These are phyloP conservation scores for Neospora caninum DNA, from an alignment of 169 alveolate species.

Conservation along the genomic window DNA sequence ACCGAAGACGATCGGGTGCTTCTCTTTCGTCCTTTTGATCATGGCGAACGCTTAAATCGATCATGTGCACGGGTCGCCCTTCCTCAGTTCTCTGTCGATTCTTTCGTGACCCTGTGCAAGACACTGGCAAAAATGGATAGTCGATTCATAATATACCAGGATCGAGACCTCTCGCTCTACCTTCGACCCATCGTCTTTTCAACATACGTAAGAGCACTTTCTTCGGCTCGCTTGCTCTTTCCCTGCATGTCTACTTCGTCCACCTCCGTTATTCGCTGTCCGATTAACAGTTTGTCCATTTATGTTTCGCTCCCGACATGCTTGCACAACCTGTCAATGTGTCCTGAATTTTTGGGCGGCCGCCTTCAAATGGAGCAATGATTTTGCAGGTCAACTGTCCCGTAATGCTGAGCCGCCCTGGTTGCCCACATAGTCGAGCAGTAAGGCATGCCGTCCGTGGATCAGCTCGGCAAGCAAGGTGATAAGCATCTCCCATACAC, in stretches of 20 bases:
- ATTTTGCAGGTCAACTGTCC: too few relatives aligned
- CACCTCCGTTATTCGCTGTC: too few relatives aligned
- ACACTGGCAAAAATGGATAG: neutral
- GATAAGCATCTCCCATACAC: neutral
- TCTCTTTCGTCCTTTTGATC: constrained; percentile 24
- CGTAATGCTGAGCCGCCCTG: too few relatives aligned
- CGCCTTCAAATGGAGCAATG: too few relatives aligned
- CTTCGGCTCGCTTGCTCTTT: neutral
- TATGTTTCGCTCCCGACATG: too few relatives aligned
- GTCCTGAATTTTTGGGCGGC: too few relatives aligned
- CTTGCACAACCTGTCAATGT: too few relatives aligned
- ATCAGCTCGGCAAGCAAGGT: too few relatives aligned
- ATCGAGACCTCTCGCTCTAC: constrained; percentile 6
- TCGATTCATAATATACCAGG: constrained; percentile 1
- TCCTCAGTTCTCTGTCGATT: neutral
- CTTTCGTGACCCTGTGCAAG: constrained; percentile 19
- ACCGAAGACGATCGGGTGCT: neutral
- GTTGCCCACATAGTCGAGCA: too few relatives aligned
- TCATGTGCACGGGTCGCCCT: constrained; percentile 26
- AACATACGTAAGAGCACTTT: constrained; percentile 32
- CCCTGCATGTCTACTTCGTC: neutral
- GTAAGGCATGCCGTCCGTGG: too few relatives aligned
- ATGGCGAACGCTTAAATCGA: neutral
- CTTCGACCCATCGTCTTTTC: constrained; percentile 37
- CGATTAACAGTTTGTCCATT: too few relatives aligned